Evolutionary conservation across 768 basidiomycete species (phyloP), one percentile per base, ranked within the genome.

Genomic region (Sporobolomyces roseus): DNA sequence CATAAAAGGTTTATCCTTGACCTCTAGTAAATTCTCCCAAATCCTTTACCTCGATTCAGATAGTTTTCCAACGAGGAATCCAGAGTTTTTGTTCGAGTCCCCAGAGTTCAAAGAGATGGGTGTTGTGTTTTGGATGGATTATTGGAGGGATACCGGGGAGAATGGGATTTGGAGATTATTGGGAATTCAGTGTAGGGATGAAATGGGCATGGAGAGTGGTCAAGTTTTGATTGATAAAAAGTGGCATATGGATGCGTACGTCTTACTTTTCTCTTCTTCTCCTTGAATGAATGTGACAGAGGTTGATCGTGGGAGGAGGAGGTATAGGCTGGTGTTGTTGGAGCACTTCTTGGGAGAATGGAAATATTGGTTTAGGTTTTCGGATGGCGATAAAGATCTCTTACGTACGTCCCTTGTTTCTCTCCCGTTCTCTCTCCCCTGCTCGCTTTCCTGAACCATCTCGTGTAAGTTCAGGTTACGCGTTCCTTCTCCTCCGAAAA

Each of bases 191-290:
- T 82, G 81, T 62, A 70, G 81, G 16, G 80, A 81, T 68, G 81
- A 82, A 68, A 81, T 78, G 79, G 80, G 81, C 61, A 77, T 78
- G 71, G 81, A 82, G 55, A 80, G 81, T 14, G 81, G 81, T 5
- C 81, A 81, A 71, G 78, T 82, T 63, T 73, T 82, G 49, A 75
- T 82, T 49, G 79, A 80, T 71, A 82, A 82, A 64, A 67, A 76
- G 36, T 52, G 72, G 16, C 81, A 82, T 64, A 72, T 81, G 29
- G 81, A 82, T 66, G 79, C 75, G 32, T 67, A 74, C 52, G 66
- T 69, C 2, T 68, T 75, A 1, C 23, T 27, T 5, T 38, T 29
- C n/a, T 13, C 12, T n/a, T n/a, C n/a, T n/a, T n/a, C n/a, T n/a
- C n/a, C n/a, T n/a, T n/a, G n/a, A n/a, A n/a, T n/a, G n/a, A n/a